Evolutionary conservation across 2,329 filamentous ascomycete genomes (phyloP), one percentile per base, ranked within the genome.

Genomic region (Clarireedia monteithiana): DNA sequence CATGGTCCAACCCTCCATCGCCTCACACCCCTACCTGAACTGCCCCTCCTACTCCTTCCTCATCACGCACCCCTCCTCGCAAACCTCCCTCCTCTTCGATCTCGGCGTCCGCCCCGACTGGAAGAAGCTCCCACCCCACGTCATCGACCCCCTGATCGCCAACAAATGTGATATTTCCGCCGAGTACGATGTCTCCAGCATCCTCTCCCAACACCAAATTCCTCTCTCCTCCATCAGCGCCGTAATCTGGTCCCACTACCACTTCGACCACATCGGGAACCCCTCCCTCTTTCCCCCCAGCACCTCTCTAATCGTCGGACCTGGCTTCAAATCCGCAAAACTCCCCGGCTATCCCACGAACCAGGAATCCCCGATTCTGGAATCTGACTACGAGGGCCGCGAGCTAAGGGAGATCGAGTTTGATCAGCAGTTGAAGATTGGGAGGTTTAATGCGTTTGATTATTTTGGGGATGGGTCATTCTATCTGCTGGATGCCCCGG

Each of bases 391-490:
- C 55, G 64, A 69, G 24, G 65, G 59, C 5, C 68, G 75, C 44
- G 60, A 71, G 26, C 61, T 75, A 1, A 60, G 55, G 20, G 65
- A 68, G 42, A 63, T 75, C 38, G 58, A 66, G n/a, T 67, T 70
- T 42, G 63, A 68, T 44, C 59, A 64, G n/a, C 65, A 60, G 5
- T 55, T 75, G 3, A 70, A 72, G 57, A 74, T 79, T 20, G 76
- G 75, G 1, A 63, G 71, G 7, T 78, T 78, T 62, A 30, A 69
- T 34, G 76, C 76, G 2, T 66, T 70, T 36, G 80, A 83, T 63
- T 82, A 75, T 62, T 83, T 81, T 54, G 74, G 74, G 3, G 80
- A 83, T 62, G 79, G 79, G 0, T 74, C 70, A 20, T 79, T 83
- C 59, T 82, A 81, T 62, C 69, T 83, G 1, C 61, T 77, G 0